Evolutionary conservation across 306 rosid genomes (phyloP), one percentile per base, ranked within the genome.

Genomic region (Cicer arietinum): DNA sequence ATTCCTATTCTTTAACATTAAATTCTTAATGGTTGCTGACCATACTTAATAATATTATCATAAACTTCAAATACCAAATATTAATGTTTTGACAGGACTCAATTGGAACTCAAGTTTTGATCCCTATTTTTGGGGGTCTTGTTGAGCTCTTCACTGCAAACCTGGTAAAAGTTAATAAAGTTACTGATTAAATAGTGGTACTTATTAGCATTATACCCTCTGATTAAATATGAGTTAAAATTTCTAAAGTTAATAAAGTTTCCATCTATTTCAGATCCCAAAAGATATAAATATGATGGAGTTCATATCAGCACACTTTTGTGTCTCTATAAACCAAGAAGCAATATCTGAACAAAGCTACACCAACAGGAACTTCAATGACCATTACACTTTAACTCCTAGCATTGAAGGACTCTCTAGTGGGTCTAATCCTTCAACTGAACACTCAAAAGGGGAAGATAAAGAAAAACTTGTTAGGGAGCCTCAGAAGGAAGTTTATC

Each of bases 51-150:
- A 40, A 42, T 13, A 61, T 73, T 74, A 73, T 62, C 78, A 74
- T 56, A 41, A 70, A 42, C 74, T 74, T 56, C 20, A 30, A 57
- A 30, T 40, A 40, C 14, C 62, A 20, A 60, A 37, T 43, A 46
- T 17, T 46, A 57, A 22, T 37, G 30, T 73, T 73, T 67, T 79
- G 58, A 70, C 85, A 91, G 96, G 91, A 83, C 52, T 68, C 69
- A 50, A 44, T 54, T 9, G 97, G 94, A 83, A 89, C 96, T 2
- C 90, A 79, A 83, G 96, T 86, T 61, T 80, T 89, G 68, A 80
- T 93, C 62, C 97, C 97, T 3, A 71, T 89, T 65, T 53, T 75
- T 60, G 93, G 83, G 45, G 98, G 97, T 16, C 89, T 93, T 50
- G 62, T 91, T 12, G 98, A 93, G 88, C 89, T 93, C 75, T 93